Base-by-base conservation (phyloP, 2,329 filamentous ascomycete species). In the Xylariaceae sp. region DNA sequence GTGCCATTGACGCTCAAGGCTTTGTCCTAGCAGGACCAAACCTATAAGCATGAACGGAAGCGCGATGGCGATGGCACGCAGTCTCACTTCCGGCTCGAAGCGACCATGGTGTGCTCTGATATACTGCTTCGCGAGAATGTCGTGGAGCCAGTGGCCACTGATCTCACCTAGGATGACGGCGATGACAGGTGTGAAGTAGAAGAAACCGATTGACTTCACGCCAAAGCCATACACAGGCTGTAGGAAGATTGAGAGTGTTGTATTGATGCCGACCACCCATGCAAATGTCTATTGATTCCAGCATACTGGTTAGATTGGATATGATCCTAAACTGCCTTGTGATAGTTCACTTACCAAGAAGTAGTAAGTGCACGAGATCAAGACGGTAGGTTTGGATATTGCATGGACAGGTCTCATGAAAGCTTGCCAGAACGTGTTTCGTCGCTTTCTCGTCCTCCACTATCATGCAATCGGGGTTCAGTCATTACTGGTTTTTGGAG, bases 161-260 rank as follows among this genome's bases (percentile, higher is more conserved):
- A 75, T 48, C 65, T 81, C 77, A 22, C 79, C 81, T 0, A 83
- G 62, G 12, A 80, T 60, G 3, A 75, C 73, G 3, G 73, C 80
- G 1, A 81, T 71, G 22, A 83, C 71, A 2, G 77, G 77, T 0
- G 78, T 76, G 60, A 83, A 82, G 65, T 83, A 82, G 59, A 83
- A 80, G 63, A 62, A 73, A 57, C 75, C 79, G 42, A 81, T 75
- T 45, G 75, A 69, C 41, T 71, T 71, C 0, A 72, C 68, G 0
- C 71, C 73, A 58, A 81, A 79, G 11, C 70, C 68, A 58, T 81
- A 80, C 3, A 77, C 62, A 0, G 73, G 72, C 1, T 68, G 67
- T 3, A 81, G 66, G 49, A 81, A 75, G 17, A 80, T 76, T 40
- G 75, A 68, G 1, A 80, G 66, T 0, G 78, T 80, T 1, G 77